Evolutionary conservation across 495 filamentous ascomycete species (phyloP).

Genomic region (Aspergillus ellipticus): DNA sequence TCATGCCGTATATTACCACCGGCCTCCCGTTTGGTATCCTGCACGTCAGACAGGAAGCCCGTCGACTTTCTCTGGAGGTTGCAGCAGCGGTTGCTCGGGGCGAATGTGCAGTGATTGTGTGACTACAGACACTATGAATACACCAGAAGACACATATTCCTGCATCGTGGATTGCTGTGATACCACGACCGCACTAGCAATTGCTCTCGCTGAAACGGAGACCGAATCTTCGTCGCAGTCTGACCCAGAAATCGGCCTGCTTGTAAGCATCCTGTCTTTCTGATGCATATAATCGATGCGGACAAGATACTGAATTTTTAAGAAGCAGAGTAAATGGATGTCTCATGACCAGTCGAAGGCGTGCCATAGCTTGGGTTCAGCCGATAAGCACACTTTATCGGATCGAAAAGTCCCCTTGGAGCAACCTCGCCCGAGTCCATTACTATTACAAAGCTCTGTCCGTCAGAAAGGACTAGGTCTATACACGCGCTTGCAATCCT

Average conservation of each 20-base stretch:
- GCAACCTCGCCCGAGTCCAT: not conserved
- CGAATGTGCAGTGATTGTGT: not conserved
- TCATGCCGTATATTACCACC: slow-evolving; percentile 29
- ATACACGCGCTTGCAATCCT: slow-evolving; percentile 21
- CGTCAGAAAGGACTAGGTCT: slow-evolving; percentile 13
- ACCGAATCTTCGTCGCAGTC: slow-evolving; percentile 4
- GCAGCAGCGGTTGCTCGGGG: not conserved
- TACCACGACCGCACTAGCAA: not conserved
- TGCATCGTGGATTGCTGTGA: not conserved
- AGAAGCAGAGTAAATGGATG: not conserved
- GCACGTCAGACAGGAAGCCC: slow-evolving; percentile 6
- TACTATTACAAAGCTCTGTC: slow-evolving; percentile 4
- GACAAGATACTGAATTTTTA: not conserved
- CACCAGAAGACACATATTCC: not conserved
- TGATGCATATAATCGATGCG: not conserved
- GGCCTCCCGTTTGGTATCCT: slow-evolving; percentile 28
- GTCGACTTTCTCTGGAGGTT: slow-evolving; percentile 9
- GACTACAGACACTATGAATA: not conserved
- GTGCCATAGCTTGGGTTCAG: not conserved
- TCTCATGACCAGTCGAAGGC: not conserved
- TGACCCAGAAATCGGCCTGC: slow-evolving; percentile 8
- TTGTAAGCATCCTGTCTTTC: slow-evolving; percentile 5
- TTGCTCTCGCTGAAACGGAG: not conserved
- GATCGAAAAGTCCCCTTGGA: not conserved
- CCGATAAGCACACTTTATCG: not conserved